A percentile compares a stretch with the other conserved stretches of the same genome.
Conservation (phyloP, 768 basidiomycete genomes). For the Tylopilus cervinicoccineus region DNA sequence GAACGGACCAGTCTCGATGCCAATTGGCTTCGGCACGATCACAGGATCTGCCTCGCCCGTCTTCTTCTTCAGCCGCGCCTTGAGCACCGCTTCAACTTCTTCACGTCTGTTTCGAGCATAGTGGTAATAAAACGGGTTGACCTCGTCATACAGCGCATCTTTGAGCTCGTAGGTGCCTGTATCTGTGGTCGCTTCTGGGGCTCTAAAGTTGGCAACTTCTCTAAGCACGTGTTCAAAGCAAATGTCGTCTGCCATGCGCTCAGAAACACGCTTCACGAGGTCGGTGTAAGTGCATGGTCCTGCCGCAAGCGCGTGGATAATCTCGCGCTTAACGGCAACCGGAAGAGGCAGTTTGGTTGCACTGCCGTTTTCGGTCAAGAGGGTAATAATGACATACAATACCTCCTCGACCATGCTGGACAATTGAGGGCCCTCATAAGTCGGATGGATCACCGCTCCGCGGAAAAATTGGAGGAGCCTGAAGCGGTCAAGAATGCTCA, state of each 20-base stretch:
- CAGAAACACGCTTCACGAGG: constrained; percentile 85
- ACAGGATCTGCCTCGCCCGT: constrained; percentile 62
- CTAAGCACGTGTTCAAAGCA: constrained; percentile 75
- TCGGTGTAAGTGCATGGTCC: constrained; percentile 89
- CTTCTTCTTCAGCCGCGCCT: constrained; percentile 62
- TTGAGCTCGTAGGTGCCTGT: constrained; percentile 86
- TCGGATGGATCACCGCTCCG: constrained; percentile 48
- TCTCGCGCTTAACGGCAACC: constrained; percentile 70
- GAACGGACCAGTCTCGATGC: constrained; percentile 67
- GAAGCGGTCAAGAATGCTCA: constrained; percentile 88
- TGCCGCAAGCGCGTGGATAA: constrained; percentile 86
- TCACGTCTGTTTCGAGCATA: constrained; percentile 92
- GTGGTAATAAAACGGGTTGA: constrained; percentile 95
- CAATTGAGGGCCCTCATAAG: constrained; percentile 68
- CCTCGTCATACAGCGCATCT: constrained; percentile 77
- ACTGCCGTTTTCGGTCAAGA: constrained; percentile 77
- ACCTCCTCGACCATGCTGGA: constrained; percentile 90
- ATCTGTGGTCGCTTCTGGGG: constrained; percentile 76
- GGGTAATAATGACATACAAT: constrained; percentile 80
- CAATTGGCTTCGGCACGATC: constrained; percentile 68
- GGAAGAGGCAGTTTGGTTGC: constrained; percentile 65
- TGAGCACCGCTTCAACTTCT: constrained; percentile 78
- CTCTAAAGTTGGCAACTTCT: constrained; percentile 77
- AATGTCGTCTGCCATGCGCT: constrained; percentile 80
- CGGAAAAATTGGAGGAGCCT: constrained; percentile 77